phyloP scores from a whole-genome alignment of 2,329 filamentous ascomycete genomes.

The Diplodia sapinea region DNA sequence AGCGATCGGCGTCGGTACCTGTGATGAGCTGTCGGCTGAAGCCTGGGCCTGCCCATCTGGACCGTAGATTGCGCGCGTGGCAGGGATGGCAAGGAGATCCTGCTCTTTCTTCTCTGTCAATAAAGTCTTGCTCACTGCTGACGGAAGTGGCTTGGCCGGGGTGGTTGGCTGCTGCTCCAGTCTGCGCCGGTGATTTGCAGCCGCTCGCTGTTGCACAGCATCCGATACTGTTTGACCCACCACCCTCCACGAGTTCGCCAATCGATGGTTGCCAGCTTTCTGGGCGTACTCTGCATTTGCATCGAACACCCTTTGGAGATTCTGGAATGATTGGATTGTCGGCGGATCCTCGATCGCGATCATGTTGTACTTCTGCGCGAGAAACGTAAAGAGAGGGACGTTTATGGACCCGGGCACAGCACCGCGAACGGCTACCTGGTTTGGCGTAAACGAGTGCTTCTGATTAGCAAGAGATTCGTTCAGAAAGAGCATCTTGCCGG shows the following conservation, averaged over 20 bases:
- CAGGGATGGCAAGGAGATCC: constrained; percentile 39
- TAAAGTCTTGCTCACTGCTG: constrained; percentile 17
- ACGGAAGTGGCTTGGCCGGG: constrained; percentile 22
- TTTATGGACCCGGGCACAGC: constrained; percentile 52
- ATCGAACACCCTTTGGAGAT: constrained; percentile 53
- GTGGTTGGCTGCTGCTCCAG: constrained; percentile 36
- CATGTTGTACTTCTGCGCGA: constrained; percentile 53
- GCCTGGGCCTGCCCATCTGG: constrained; percentile 44
- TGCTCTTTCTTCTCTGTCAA: constrained; percentile 28
- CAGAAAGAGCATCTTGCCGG: constrained; percentile 56
- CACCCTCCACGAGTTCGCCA: constrained; percentile 66
- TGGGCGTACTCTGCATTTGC: constrained; percentile 62
- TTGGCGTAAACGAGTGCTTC: constrained; percentile 47
- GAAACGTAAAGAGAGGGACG: constrained; percentile 48
- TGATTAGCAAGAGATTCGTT: constrained; percentile 57
- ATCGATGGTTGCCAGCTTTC: constrained; percentile 55
- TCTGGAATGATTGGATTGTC: constrained; percentile 45
- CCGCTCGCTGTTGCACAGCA: constrained; percentile 32
- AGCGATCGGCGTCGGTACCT: constrained; percentile 62
- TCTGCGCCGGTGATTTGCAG: constrained; percentile 38
- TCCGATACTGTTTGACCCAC: constrained; percentile 51
- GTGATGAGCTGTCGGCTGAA: constrained; percentile 57
- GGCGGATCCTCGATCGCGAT: constrained; percentile 48
- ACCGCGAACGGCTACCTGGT: constrained; percentile 58
- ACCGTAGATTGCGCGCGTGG: constrained; percentile 42